Conservation (phyloP, 2,329 filamentous ascomycete species). For the Diaporthe vexans region DNA sequence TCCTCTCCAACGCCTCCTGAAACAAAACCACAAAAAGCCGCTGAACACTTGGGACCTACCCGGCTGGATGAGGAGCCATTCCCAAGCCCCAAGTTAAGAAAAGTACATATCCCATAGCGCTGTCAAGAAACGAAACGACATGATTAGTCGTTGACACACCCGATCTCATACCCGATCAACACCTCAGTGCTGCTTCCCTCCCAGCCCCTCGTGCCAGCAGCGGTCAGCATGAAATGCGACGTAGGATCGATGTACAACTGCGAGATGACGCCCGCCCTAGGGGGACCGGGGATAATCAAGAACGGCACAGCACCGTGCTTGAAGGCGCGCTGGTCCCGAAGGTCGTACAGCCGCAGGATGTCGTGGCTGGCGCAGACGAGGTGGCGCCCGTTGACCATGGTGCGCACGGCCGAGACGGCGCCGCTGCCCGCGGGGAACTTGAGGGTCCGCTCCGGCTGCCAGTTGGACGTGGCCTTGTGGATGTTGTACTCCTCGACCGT, state of each 20-base stretch:
- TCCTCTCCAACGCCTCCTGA: background rate
- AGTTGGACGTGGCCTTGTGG: conserved; percentile 73
- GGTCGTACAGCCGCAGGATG: conserved; percentile 92
- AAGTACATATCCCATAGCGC: background rate
- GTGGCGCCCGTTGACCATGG: conserved; percentile 94
- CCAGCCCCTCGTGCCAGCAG: conserved; percentile 94
- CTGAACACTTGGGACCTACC: background rate
- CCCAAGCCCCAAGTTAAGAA: background rate
- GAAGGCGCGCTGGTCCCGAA: conserved; percentile 74
- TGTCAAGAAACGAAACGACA: background rate
- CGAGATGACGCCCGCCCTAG: conserved; percentile 86
- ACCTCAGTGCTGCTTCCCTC: conserved; percentile 92
- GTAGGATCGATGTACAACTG: conserved; percentile 89
- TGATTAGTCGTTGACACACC: conserved; percentile 36
- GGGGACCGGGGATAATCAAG: conserved; percentile 92
- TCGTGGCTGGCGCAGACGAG: conserved; percentile 89
- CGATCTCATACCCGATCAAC: conserved; percentile 93
- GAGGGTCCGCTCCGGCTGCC: conserved; percentile 82
- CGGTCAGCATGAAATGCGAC: conserved; percentile 91
- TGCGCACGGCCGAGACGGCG: conserved; percentile 86
- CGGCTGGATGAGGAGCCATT: background rate
- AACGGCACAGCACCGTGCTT: conserved; percentile 90
- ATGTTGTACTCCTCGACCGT: conserved; percentile 96
- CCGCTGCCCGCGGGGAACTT: conserved; percentile 92
- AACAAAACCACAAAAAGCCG: background rate